Base-by-base conservation (phyloP, 164 flowering plant species). In the Tetrastigma voinierianum region DNA sequence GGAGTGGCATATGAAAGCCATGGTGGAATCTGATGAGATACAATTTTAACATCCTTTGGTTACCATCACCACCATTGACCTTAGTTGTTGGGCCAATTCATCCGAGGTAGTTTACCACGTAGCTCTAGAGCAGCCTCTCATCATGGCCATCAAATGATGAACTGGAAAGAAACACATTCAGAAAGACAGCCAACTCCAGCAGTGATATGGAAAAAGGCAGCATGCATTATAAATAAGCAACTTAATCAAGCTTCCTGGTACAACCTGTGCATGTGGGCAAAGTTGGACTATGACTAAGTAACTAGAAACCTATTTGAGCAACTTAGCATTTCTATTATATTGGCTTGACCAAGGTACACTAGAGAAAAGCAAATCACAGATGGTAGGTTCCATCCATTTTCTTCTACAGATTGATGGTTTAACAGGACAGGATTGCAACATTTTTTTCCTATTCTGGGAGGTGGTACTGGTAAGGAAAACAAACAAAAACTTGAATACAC, bases 1-100 rank as follows among this genome's bases (percentile, higher is more conserved):
- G 99, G 99, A 49, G 88, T 84, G 43, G 99, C 81, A 74, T 78
- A 70, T 24, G 87, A 80, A 72, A 95, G 95, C 99, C 99, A 95
- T 43, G 78, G 21, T 66, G 98, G 97, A 78, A 85, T 71, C 68
- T 80, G 88, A 69, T 77, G 87, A 66, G 90, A 72, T 49, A 75
- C 53, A 60, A 62, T 24, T 70, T 83, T 84, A 20, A 62, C 54
- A 59, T 84, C 92, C 73, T 81, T 14, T 56, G 46, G 44, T 59
- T 70, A 59, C 76, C 76, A 83, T 86, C 90, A 62, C 77, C 83
- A 66, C 93, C 92, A 74, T 83, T 84, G 17, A 70, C 78, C 73
- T 69, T 78, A 7, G 62, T 32, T 21, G 75, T 61, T 54, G 82
- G 63, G 25, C 59, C 16, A 66, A 62, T 46, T 82, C 90, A 71